Evolutionary conservation across 73 alveolate genomes (phyloP), one percentile per base, ranked within the genome.

Genomic region (Tetrahymena elliotti): DNA sequence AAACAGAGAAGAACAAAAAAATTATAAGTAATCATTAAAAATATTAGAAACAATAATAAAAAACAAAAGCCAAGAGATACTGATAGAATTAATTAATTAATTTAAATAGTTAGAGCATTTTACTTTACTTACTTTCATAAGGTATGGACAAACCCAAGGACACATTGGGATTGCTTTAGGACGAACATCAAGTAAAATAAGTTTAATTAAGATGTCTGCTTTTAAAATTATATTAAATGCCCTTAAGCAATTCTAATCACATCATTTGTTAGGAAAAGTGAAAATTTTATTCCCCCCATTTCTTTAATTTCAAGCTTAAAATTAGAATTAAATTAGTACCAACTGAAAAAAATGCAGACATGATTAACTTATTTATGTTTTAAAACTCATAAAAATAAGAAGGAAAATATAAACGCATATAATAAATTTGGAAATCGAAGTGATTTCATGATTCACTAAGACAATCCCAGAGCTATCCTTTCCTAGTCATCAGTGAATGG

Each of bases 81-180:
- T 68, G 88, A 68, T 68, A 68, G 88, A 68, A 68, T 68, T 68
- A 68, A 68, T 38, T 38, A 38, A 38, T 68, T 68, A 68, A 68
- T 68, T 68, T 68, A 68, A 68, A 68, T 68, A 68, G 88, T 68
- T 68, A 68, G 38, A 68, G 88, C 38, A 68, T 68, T 68, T 47
- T 68, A 68, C 88, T 68, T n/a, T 68, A 68, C 88, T 68, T 47
- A 47, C 82, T 68, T 68, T 68, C 36, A 31, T 22, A 68, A 68
- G 36, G 88, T 68, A 68, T 68, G 88, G 88, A 68, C 88, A 68
- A 68, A 68, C 88, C 88, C 88, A 68, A 68, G 88, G 88, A 68
- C 88, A 68, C 88, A 68, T 68, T 68, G 88, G 88, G 88, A 68
- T 68, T 68, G 38, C 88, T 68, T 16, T 27, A 68, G 36, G 88